phyloP scores from a whole-genome alignment of 1,284 basidiomycete species.

The Pterulicium gracile region DNA sequence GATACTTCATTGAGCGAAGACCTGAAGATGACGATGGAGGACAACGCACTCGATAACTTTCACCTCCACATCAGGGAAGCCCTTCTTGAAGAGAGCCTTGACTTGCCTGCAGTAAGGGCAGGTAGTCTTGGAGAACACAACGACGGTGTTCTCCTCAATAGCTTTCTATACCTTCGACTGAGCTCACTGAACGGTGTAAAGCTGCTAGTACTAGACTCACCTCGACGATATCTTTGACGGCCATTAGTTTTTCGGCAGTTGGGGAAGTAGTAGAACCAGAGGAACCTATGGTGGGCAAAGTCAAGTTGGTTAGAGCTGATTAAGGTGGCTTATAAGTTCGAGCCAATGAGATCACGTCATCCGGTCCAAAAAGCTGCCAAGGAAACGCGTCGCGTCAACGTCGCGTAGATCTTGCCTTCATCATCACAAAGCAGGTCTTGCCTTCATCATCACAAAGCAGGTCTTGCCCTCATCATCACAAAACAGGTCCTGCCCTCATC shows the following conservation, averaged over 20 bases:
- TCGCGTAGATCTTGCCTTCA: too few relatives aligned
- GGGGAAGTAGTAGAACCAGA: neutral
- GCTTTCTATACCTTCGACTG: conserved; percentile 12
- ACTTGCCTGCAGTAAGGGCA: conserved; percentile 53
- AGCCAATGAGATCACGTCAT: too few relatives aligned
- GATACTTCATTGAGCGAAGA: neutral
- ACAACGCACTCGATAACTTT: conserved; percentile 48
- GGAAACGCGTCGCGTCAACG: too few relatives aligned
- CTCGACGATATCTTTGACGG: conserved; percentile 29
- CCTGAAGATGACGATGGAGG: neutral
- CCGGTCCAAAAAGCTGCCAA: too few relatives aligned
- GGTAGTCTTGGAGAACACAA: conserved; percentile 61
- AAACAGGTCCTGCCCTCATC: too few relatives aligned
- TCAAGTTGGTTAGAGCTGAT: too few relatives aligned
- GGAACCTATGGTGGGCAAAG: too few relatives aligned
- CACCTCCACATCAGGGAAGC: conserved; percentile 38
- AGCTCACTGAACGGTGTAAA: conserved; percentile 2
- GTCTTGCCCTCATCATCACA: too few relatives aligned
- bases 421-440: too few relatives aligned
- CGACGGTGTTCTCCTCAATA: conserved; percentile 46
- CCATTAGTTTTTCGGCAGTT: conserved; percentile 14
- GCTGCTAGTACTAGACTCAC: conserved; percentile 17
- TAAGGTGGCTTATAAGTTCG: too few relatives aligned
- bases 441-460: too few relatives aligned
- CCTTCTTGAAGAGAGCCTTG: conserved; percentile 40